Conservation (phyloP, 164 flowering plant species). For the Stephania japonica region DNA sequence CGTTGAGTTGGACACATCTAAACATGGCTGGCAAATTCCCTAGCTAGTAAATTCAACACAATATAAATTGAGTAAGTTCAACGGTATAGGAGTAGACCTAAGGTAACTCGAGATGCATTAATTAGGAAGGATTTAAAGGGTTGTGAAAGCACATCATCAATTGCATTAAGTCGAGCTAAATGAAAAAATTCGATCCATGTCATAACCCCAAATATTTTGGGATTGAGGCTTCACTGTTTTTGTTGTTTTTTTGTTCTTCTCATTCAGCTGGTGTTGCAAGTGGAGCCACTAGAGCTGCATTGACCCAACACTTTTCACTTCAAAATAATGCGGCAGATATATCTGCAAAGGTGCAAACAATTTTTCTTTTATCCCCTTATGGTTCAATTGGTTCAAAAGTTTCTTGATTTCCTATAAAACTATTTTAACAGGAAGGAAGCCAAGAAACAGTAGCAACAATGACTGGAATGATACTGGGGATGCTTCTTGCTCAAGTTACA, state of each 20-base stretch:
- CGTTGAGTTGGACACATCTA: no score
- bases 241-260: background rate
- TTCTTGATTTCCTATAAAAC: background rate
- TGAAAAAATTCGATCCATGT: no score
- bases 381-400: constrained; percentile 3
- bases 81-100: no score
- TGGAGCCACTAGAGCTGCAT: constrained; percentile 98
- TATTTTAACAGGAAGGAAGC: constrained; percentile 77
- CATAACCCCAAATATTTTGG: no score
- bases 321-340: constrained; percentile 97
- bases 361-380: constrained; percentile 5
- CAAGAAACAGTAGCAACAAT: constrained; percentile 97
- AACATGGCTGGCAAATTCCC: no score
- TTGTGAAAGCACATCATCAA: no score
- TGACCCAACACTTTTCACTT: constrained; percentile 98
- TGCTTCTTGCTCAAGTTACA: constrained; percentile 85
- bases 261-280: constrained; percentile 98
- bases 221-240: no score
- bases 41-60: no score
- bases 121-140: no score
- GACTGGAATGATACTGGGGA: constrained; percentile 95
- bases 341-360: constrained; percentile 75
- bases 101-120: no score
- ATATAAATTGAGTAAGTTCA: no score
- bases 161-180: no score